Evolutionary conservation across 2,329 filamentous ascomycete species (phyloP).

Genomic region (Microsporum audouinii): DNA sequence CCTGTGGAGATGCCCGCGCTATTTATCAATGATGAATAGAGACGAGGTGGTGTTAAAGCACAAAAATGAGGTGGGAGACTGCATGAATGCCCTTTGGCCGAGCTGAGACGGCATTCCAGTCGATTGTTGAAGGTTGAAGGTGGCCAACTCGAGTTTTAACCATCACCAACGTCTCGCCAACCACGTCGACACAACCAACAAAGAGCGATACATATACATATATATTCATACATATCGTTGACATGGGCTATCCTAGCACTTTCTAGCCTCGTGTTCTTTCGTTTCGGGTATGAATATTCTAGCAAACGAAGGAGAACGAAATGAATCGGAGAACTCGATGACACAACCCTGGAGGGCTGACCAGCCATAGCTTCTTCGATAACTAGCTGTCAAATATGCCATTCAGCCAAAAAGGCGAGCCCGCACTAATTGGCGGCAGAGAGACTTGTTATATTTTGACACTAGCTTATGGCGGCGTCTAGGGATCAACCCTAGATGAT

Average conservation of each 20-base stretch:
- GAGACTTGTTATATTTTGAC: too few species aligned
- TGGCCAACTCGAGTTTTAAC: background rate
- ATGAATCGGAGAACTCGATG: background rate
- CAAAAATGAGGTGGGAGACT: background rate
- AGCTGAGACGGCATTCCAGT: background rate
- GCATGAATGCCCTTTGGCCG: background rate
- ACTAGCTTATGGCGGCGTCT: background rate
- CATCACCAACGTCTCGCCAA: background rate
- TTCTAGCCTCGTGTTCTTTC: background rate
- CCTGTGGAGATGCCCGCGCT: slow-evolving; percentile 4
- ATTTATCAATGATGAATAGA: slow-evolving; percentile 1
- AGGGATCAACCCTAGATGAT: too few species aligned
- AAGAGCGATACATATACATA: background rate
- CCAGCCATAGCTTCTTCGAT: background rate
- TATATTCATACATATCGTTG: background rate
- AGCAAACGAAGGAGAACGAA: background rate
- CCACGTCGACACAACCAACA: background rate
- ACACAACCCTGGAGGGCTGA: too few species aligned
- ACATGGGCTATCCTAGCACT: background rate
- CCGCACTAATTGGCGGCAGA: too few species aligned
- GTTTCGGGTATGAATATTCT: background rate
- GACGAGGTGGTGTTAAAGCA: background rate
- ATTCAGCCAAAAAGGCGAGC: too few species aligned
- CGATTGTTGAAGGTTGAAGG: background rate
- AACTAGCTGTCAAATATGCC: too few species aligned